These are phyloP conservation scores for Geum urbanum DNA, from an alignment of 306 rosid genomes.

Conservation along the genomic window DNA sequence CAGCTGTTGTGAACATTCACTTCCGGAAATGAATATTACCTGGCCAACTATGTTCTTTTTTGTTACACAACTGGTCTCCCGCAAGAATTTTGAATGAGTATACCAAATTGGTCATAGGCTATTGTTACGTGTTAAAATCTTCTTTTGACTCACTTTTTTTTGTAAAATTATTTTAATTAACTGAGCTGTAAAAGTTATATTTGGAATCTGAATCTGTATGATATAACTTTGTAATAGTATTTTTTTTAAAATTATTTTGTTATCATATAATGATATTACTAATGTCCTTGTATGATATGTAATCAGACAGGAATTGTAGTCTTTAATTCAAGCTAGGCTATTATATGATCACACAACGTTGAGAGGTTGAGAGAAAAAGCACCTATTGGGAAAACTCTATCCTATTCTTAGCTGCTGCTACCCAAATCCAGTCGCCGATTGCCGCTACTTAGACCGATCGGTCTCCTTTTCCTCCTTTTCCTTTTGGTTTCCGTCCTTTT, in stretches of 20 bases:
- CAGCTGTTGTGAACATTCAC: conserved; percentile 87
- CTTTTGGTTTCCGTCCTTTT: no score
- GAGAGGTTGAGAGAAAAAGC: no score
- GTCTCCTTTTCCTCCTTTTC: no score
- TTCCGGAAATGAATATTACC: conserved; percentile 59
- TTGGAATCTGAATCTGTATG: not conserved
- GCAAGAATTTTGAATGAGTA: not conserved
- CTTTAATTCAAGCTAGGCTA: no score
- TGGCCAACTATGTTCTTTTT: not conserved
- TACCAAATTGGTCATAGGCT: not conserved
- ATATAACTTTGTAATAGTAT: not conserved
- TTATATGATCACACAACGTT: no score
- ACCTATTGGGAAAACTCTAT: no score
- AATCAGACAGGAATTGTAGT: no score
- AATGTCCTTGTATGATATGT: no score
- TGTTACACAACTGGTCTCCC: not conserved
- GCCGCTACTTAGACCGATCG: no score
- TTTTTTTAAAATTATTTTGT: not conserved
- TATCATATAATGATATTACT: no score
- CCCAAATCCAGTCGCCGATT: no score
- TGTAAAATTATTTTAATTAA: conserved; percentile 2
- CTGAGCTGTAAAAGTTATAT: not conserved
- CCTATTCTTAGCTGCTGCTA: no score
- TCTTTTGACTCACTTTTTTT: not conserved
- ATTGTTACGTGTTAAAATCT: not conserved